Evolutionary conservation across 805 yeast genomes (phyloP).

Genomic region (Saccharomycodes ludwigii): DNA sequence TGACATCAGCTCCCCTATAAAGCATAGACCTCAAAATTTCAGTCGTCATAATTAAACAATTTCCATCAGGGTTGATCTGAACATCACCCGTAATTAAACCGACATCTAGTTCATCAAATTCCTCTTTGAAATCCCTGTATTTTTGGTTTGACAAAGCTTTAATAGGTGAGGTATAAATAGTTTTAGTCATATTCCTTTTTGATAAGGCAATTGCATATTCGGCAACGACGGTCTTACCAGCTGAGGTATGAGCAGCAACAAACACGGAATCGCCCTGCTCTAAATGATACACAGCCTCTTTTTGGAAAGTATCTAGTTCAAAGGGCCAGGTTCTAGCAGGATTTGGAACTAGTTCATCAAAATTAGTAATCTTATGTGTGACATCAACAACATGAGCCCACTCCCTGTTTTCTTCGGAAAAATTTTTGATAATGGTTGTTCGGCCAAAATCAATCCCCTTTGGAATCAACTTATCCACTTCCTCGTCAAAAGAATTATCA

Average conservation of each 20-base stretch:
- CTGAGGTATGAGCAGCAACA: constrained; percentile 96
- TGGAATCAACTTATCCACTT: constrained; percentile 37
- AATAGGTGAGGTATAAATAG: constrained; percentile 89
- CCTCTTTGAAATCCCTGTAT: constrained; percentile 82
- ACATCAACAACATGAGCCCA: constrained; percentile 97
- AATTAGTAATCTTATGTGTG: constrained; percentile 68
- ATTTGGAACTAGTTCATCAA: constrained; percentile 77
- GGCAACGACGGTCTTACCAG: constrained; percentile 95
- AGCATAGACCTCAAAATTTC: constrained; percentile 95
- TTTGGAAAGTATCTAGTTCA: constrained; percentile 92
- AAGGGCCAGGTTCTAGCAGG: constrained; percentile 93
- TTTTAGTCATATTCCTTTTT: constrained; percentile 82
- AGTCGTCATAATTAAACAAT: constrained; percentile 97
- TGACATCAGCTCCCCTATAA: constrained; percentile 92
- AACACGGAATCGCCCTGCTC: constrained; percentile 89
- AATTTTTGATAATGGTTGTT: constrained; percentile 14
- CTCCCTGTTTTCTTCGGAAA: constrained; percentile 31
- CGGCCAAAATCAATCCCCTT: constrained; percentile 37
- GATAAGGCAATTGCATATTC: constrained; percentile 96
- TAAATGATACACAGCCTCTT: constrained; percentile 90
- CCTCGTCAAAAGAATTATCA: constrained; percentile 8
- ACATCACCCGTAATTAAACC: constrained; percentile 99
- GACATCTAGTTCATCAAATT: constrained; percentile 70
- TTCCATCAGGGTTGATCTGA: constrained; percentile 95
- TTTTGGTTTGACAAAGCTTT: constrained; percentile 92